These are phyloP conservation scores for Cucumis hystrix DNA, from an alignment of 306 rosid species.

Conservation along the genomic window DNA sequence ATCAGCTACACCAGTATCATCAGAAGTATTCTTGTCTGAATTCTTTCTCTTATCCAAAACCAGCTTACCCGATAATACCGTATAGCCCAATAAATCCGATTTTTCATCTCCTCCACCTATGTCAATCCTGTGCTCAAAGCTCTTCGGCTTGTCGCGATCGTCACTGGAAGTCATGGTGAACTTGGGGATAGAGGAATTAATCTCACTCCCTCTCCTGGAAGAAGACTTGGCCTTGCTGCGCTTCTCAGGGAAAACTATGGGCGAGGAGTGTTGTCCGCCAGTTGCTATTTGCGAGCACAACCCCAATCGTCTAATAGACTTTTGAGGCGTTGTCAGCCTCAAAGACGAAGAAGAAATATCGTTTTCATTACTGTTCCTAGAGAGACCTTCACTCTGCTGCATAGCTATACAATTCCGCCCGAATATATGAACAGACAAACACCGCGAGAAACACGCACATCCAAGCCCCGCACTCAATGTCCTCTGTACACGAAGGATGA, in stretches of 20 bases:
- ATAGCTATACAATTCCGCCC: conserved; percentile 26
- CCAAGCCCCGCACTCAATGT: conserved; percentile 2
- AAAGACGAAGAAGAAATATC: conserved; percentile 27
- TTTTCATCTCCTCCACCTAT: conserved; percentile 76
- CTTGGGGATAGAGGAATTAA: conserved; percentile 12
- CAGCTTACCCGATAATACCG: conserved; percentile 60
- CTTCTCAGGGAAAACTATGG: conserved; percentile 89
- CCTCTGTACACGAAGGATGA: neutral
- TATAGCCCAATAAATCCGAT: conserved; percentile 79
- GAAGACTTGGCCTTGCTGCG: conserved; percentile 55
- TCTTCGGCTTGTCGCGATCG: conserved; percentile 36
- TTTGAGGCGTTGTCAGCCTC: conserved; percentile 56
- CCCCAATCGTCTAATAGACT: conserved; percentile 70
- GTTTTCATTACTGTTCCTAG: conserved; percentile 40
- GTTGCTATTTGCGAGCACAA: conserved; percentile 85
- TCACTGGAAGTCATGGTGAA: conserved; percentile 16
- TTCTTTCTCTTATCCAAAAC: conserved; percentile 63
- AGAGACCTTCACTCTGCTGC: conserved; percentile 56
- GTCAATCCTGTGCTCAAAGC: conserved; percentile 80
- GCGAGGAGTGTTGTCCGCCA: conserved; percentile 80
- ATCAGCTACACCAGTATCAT: conserved; percentile 27
- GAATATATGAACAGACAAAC: neutral
- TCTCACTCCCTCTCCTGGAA: conserved; percentile 30
- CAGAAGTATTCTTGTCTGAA: conserved; percentile 14
- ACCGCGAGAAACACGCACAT: conserved; percentile 8